Base-by-base conservation (phyloP, 2,329 filamentous ascomycete species). In the Botrytis paeoniae region DNA sequence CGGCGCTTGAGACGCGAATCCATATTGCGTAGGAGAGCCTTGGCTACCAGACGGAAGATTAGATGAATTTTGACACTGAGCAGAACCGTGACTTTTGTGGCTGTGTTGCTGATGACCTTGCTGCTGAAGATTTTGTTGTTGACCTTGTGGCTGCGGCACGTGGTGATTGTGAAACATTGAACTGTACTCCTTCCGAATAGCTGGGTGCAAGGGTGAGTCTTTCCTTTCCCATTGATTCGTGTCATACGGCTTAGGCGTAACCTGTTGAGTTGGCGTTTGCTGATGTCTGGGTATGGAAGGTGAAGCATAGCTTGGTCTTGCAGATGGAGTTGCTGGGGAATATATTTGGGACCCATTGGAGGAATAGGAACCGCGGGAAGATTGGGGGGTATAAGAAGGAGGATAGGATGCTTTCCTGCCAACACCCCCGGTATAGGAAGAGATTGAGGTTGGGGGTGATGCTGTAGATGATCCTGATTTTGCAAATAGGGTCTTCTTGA, bases 141-240 rank as follows among this genome's bases (percentile, higher is more conserved):
- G 63, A 35, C 16, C 54, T 61, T 45, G 63, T 54, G 72, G 72
- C 29, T 74, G 72, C 54, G 72, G 63, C 51, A 66, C 64, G n/a
- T 70, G 59, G 39, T 63, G 63, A 22, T 78, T 75, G 66, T 78
- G 74, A 54, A 77, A 77, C 66, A 79, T 76, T 4, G 77, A 48
- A 48, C 71, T 77, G 51, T 80, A 80, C 45, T 80, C 78, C 65
- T 78, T 81, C 63, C 82, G 80, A 65, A 82, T 83, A 35, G 83
- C 82, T 51, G 83, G 83, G 74, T 84, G 83, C 37, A 82, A 69
- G 20, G 76, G 73, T 10, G 76, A 61, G 14, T 79, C 78, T 48
- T 77, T 79, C 69, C 78, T 78, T 57, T 78, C 76, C 79, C 78
- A 80, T n/a, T 51, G 48, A 35, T 51, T 43, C 6, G 29, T 32